These are phyloP conservation scores for Aegilops longissima DNA, from an alignment of 176 grass and related monocot genomes.

Conservation along the genomic window DNA sequence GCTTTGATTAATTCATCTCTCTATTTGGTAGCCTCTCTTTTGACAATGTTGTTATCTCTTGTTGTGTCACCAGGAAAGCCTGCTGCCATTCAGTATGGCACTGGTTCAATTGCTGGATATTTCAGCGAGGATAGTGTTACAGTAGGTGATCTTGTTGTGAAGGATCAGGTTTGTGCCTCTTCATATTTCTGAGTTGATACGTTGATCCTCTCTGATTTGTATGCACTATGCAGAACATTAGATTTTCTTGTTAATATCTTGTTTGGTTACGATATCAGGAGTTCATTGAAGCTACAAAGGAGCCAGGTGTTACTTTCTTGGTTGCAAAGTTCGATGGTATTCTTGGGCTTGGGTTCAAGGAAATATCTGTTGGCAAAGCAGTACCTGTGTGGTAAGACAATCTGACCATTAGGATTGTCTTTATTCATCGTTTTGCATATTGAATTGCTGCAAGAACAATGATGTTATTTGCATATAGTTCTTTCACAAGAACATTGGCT, in stretches of 20 bases:
- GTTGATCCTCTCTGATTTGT: neutral
- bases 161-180: constrained; percentile 59
- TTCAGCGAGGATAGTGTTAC: constrained; percentile 79
- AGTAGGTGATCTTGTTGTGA: constrained; percentile 66
- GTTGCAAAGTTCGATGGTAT: constrained; percentile 97
- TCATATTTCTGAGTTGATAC: neutral
- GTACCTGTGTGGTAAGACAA: constrained; percentile 72
- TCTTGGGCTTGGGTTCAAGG: constrained; percentile 88
- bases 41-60: constrained; percentile 28
- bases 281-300: constrained; percentile 92
- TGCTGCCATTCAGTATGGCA: constrained; percentile 89
- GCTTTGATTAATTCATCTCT: neutral
- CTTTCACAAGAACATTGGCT: neutral
- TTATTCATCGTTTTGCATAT: neutral
- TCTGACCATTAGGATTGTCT: neutral
- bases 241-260: neutral
- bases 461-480: neutral
- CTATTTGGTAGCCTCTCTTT: neutral
- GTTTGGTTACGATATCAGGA: constrained; percentile 36
- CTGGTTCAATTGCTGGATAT: constrained; percentile 81
- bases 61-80: constrained; percentile 55
- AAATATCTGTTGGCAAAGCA: constrained; percentile 89
- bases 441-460: neutral
- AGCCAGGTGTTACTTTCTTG: constrained; percentile 83
- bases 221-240: neutral